A percentile compares a stretch with the other conserved stretches of the same genome.
Evolutionary conservation across 192 early-diverging fungal genomes (phyloP).

Genomic region (Cladochytrium replicatum): DNA sequence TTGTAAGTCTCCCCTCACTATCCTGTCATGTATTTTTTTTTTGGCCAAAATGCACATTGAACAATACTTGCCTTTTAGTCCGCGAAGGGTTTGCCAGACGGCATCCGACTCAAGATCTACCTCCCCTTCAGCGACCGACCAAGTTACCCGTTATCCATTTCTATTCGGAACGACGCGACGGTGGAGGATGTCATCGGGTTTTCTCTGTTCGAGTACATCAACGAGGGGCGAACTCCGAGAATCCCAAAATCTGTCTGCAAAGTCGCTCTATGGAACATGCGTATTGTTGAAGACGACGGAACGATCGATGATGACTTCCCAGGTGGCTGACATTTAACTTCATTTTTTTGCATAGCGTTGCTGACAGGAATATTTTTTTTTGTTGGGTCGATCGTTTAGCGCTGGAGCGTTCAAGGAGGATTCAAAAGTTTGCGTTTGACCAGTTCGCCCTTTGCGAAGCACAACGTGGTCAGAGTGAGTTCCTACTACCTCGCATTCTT

Average conservation of each 20-base stretch:
- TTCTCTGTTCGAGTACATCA: conserved; percentile 76
- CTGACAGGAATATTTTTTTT: no score
- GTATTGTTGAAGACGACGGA: conserved; percentile 93
- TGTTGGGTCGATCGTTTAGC: no score
- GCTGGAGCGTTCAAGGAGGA: conserved; percentile 76
- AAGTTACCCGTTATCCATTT: conserved; percentile 41
- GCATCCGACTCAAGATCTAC: conserved; percentile 29
- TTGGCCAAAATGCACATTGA: no score
- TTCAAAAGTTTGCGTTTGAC: conserved; percentile 78
- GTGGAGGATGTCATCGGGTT: conserved; percentile 95
- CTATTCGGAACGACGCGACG: conserved; percentile 65
- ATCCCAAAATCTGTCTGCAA: conserved; percentile 53
- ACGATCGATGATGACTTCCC: conserved; percentile 95
- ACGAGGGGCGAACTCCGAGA: conserved; percentile 51
- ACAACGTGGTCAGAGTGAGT: conserved; percentile 56
- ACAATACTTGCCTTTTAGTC: no score
- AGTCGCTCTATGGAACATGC: conserved; percentile 74
- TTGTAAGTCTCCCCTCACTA: conserved; percentile 17
- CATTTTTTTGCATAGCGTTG: not conserved
- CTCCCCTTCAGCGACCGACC: conserved; percentile 24
- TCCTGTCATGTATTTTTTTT: not conserved
- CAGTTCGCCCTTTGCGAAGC: conserved; percentile 84
- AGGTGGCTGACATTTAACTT: conserved; percentile 31
- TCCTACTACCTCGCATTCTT: no score
- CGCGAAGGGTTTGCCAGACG: conserved; percentile 30